Evolutionary conservation across 179 eudicot species (phyloP).

Genomic region (Silene noctiflora): DNA sequence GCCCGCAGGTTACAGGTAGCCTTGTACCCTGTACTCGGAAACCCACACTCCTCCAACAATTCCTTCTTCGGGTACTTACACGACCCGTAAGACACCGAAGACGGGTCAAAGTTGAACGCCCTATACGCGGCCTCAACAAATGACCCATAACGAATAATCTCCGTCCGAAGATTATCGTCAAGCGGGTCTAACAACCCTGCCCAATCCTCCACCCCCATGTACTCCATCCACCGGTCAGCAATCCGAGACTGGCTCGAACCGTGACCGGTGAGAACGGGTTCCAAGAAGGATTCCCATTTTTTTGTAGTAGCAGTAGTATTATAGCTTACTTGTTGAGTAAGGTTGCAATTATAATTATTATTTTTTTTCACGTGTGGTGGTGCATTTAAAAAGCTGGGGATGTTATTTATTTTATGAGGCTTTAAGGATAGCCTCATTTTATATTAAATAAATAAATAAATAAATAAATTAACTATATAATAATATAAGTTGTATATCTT

Average conservation of each 20-base stretch:
- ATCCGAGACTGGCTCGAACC: slow-evolving; percentile 7
- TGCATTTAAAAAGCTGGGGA: background rate
- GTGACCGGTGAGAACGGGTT: background rate
- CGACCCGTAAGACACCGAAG: slow-evolving; percentile 46
- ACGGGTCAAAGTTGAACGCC: slow-evolving; percentile 46
- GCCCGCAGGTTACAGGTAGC: slow-evolving; percentile 63
- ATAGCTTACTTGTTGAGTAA: slow-evolving; percentile 18
- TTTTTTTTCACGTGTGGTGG: slow-evolving; percentile 16
- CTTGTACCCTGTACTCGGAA: slow-evolving; percentile 46
- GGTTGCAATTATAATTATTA: slow-evolving; percentile 11
- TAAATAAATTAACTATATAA: background rate
- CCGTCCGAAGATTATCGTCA: slow-evolving; percentile 70
- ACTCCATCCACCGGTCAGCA: slow-evolving; percentile 69
- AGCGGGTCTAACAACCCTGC: slow-evolving; percentile 80
- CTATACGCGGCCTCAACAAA: slow-evolving; percentile 83
- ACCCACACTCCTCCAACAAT: slow-evolving; percentile 35
- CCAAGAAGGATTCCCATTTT: background rate
- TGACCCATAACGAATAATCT: slow-evolving; percentile 73
- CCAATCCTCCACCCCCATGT: slow-evolving; percentile 77
- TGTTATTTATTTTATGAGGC: slow-evolving; percentile 8
- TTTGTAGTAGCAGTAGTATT: slow-evolving; percentile 4
- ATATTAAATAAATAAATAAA: too few relatives aligned
- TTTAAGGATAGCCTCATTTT: slow-evolving; percentile 28
- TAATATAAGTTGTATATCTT: background rate
- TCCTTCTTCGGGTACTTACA: slow-evolving; percentile 33